phyloP scores from a whole-genome alignment of 306 rosid genomes.

The Quercus gilva region DNA sequence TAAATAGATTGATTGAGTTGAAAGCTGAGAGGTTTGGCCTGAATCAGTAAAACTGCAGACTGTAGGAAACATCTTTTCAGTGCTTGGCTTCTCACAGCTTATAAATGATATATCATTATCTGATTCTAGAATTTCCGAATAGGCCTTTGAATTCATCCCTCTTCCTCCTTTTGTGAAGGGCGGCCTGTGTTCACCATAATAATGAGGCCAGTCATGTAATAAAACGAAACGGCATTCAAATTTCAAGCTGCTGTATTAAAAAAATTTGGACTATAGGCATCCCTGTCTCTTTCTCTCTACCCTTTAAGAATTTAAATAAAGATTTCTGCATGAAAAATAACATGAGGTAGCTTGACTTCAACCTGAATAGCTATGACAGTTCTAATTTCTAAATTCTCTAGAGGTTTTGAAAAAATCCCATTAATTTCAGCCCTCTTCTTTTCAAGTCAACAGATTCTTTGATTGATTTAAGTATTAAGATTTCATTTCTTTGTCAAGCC shows the following conservation, averaged over 20 bases:
- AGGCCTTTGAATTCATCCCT: slow-evolving; percentile 34
- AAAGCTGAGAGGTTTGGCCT: slow-evolving; percentile 42
- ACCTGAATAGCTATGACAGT: neutral
- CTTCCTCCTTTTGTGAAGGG: slow-evolving; percentile 31
- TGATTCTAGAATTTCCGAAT: slow-evolving; percentile 40
- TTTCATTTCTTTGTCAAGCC: neutral
- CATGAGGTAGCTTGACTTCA: neutral
- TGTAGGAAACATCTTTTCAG: slow-evolving; percentile 55
- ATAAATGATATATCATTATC: slow-evolving; percentile 81
- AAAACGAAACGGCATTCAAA: neutral
- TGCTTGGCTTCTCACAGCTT: slow-evolving; percentile 76
- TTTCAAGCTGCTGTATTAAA: too few relatives aligned
- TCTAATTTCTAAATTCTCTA: neutral
- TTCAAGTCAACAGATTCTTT: neutral
- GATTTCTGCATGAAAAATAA: neutral
- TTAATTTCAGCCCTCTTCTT: neutral
- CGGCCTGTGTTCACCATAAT: slow-evolving; percentile 34
- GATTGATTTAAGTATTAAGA: neutral
- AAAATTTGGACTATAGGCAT: too few relatives aligned
- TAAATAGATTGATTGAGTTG: slow-evolving; percentile 50
- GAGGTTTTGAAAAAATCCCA: neutral
- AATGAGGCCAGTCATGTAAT: neutral
- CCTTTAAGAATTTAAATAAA: neutral
- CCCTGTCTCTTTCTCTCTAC: too few relatives aligned
- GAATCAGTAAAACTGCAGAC: slow-evolving; percentile 44